Conservation (phyloP, 306 rosid genomes). For the Clitoria ternatea region DNA sequence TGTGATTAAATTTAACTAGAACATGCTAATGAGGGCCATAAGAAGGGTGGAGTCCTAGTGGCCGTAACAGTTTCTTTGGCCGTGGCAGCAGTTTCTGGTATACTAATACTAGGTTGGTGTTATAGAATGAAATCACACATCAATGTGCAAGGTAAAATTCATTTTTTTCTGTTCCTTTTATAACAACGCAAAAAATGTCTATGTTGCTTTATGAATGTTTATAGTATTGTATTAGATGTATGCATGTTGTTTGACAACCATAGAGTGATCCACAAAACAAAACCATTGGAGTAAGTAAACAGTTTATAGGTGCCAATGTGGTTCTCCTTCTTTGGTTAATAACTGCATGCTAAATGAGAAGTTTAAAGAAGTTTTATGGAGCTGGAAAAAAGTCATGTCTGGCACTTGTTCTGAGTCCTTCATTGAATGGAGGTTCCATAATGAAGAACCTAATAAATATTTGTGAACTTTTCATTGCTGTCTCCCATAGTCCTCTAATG, state of each 20-base stretch:
- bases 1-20: constrained; percentile 20
- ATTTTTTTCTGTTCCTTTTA: neutral
- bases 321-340: constrained; percentile 3
- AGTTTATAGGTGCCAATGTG: neutral
- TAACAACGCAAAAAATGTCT: neutral
- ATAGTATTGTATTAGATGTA: neutral
- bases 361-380: neutral
- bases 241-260: neutral
- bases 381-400: neutral
- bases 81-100: neutral
- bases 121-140: constrained; percentile 12
- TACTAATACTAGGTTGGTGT: constrained; percentile 21
- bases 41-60: constrained; percentile 24
- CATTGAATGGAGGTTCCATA: neutral
- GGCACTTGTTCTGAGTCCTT: neutral
- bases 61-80: constrained; percentile 19
- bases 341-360: neutral
- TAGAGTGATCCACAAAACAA: neutral
- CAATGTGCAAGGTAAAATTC: constrained; percentile 21
- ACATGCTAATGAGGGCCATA: constrained; percentile 12
- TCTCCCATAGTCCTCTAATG: no score
- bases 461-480: no score
- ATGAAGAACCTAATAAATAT: no score
- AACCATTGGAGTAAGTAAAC: neutral
- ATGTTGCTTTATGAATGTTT: neutral